A percentile compares a stretch with the other conserved stretches of the same genome.
phyloP scores from a whole-genome alignment of 257 asterid species.

The Fraxinus anomala region DNA sequence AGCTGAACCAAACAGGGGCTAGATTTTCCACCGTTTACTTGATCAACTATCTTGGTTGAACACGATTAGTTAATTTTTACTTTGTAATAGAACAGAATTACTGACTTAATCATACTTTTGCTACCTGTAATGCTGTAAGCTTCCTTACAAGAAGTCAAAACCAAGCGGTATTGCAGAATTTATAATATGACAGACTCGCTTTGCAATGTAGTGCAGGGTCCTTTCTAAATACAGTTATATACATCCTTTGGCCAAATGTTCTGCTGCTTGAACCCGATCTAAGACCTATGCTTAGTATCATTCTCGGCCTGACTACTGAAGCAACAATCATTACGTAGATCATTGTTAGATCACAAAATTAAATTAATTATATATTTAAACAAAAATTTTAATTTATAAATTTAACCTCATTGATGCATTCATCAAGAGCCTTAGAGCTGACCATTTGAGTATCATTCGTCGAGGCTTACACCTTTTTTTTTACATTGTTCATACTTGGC shows the following conservation, averaged over 20 bases:
- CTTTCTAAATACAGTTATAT: not conserved
- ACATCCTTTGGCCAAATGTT: not conserved
- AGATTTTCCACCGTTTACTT: not conserved
- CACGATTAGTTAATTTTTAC: not conserved
- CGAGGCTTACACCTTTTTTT: not conserved
- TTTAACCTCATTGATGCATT: not conserved
- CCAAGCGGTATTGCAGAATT: not conserved
- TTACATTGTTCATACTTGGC: not conserved
- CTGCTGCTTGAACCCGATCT: not conserved
- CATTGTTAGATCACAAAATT: not conserved
- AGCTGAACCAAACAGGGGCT: too few species aligned
- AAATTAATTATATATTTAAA: too few species aligned
- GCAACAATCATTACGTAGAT: not conserved
- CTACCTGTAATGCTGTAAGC: not conserved
- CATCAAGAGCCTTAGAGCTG: not conserved
- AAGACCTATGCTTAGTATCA: not conserved
- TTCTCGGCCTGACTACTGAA: not conserved
- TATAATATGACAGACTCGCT: not conserved
- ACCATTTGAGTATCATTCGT: not conserved
- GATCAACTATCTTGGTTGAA: not conserved
- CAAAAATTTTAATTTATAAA: too few species aligned
- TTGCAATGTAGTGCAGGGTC: not conserved
- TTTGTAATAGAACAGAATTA: not conserved
- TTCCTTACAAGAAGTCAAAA: not conserved
- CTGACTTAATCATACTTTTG: not conserved